Percentiles rank a stretch among this genome's conserved stretches.
Evolutionary conservation across 257 asterid species (phyloP).

Genomic region (Solanum ahanhuiri): DNA sequence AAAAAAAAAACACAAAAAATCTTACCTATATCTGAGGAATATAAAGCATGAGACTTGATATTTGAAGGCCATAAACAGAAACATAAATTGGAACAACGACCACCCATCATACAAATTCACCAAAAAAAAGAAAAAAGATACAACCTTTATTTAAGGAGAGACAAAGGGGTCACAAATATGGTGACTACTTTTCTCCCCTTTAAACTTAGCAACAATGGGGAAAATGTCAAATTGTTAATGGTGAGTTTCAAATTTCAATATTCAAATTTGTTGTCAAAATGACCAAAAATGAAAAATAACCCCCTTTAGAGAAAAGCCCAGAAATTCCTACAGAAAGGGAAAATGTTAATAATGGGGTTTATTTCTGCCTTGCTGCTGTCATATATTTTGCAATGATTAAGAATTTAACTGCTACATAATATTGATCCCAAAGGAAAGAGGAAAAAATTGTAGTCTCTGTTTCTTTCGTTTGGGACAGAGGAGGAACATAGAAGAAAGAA

Average conservation of each 20-base stretch:
- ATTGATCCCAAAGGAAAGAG: not conserved
- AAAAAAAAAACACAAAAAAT: not conserved
- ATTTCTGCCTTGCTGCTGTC: too few relatives aligned
- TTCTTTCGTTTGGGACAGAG: not conserved
- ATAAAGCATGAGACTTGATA: slow-evolving; percentile 24
- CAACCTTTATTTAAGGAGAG: not conserved
- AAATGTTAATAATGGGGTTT: not conserved
- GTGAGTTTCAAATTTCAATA: not conserved
- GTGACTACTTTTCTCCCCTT: not conserved
- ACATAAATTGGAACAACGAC: slow-evolving; percentile 33
- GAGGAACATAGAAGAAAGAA: not conserved
- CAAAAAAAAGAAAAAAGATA: not conserved
- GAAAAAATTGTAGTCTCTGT: not conserved
- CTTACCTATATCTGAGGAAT: slow-evolving; percentile 28
- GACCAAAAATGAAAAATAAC: not conserved
- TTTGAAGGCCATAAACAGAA: slow-evolving; percentile 26
- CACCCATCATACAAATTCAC: slow-evolving; percentile 21
- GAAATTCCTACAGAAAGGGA: not conserved
- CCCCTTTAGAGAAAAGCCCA: not conserved
- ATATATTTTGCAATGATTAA: too few relatives aligned
- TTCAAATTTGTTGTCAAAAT: not conserved
- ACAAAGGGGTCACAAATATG: not conserved
- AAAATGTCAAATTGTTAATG: not conserved
- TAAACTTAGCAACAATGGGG: not conserved
- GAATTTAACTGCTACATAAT: not conserved